phyloP scores from a whole-genome alignment of 495 filamentous ascomycete genomes.

The Astrothelium macrocarpum region DNA sequence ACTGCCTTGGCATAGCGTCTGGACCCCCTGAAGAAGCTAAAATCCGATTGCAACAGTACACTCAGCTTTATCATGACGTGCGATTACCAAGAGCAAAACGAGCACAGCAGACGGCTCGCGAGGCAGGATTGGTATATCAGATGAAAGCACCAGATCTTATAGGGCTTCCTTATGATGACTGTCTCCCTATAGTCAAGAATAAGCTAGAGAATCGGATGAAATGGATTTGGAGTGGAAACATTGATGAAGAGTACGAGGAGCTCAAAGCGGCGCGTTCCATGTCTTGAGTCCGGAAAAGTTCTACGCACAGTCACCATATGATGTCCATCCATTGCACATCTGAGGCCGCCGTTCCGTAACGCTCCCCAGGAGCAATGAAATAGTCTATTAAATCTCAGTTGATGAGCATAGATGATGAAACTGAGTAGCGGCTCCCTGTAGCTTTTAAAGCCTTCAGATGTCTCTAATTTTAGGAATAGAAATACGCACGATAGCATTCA shows the following conservation, averaged over 20 bases:
- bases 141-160: not conserved
- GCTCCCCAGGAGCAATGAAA: too few relatives aligned
- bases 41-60: not conserved
- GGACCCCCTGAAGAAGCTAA: not conserved
- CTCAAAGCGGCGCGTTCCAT: not conserved
- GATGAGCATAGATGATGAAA: too few relatives aligned
- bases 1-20: not conserved
- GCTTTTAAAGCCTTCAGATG: too few relatives aligned
- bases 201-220: slow-evolving; percentile 25
- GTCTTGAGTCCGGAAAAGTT: not conserved
- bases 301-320: too few relatives aligned
- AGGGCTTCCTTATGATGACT: slow-evolving; percentile 20
- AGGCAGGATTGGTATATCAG: not conserved
- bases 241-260: slow-evolving; percentile 28
- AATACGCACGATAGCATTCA: too few relatives aligned
- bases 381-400: too few relatives aligned
- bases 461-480: too few relatives aligned
- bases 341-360: too few relatives aligned
- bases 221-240: slow-evolving; percentile 32
- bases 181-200: slow-evolving; percentile 24
- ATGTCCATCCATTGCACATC: too few relatives aligned
- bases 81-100: not conserved
- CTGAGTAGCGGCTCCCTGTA: too few relatives aligned
- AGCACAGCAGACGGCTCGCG: not conserved
- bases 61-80: not conserved